Base-by-base conservation (phyloP, 2,329 filamentous ascomycete genomes). In the Gnomoniopsis smithogilvyi region DNA sequence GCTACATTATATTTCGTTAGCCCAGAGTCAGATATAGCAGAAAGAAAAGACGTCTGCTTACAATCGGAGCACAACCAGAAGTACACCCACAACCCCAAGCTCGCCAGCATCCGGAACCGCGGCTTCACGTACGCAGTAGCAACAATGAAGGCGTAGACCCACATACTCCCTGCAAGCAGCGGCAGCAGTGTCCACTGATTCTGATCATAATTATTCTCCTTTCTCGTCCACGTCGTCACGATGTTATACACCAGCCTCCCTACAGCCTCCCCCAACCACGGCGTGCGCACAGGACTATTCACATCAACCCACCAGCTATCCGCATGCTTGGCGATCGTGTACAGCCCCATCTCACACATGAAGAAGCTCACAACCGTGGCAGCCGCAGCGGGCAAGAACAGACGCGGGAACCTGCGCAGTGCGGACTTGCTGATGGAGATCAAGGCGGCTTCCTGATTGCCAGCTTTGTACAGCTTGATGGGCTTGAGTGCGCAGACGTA, bases 401-500 rank as follows among this genome's bases (percentile, higher is more conserved):
- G 73, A 19, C 84, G 75, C 19, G 83, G 82, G 3, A 84, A 78
- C 41, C 85, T 79, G 38, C 83, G 78, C 62, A 87, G 80, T 0
- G 83, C 80, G 15, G 82, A 84, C 63, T 78, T 80, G 58, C 81
- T 78, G 62, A 88, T 78, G 43, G 80, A 77, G 21, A 68, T 73
- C 63, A 84, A 80, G 14, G 83, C 82, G 1, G 75, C 76, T 46
- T 82, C 77, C 58, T 78, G 76, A 64, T 82, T 78, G 54, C 82
- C 83, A 34, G 80, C 73, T 55, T 81, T 78, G 66, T 76, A 80
- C 54, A 82, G 78, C 56, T 78, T 77, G 60, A 87, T 78, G 17
- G 84, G 82, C 66, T 86, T 86, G 54, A 87, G 76, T 3, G 82
- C 80, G 71, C 85, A 87, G 54, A 87, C 84, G 65, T 86, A 87